Percentiles rank a stretch among this genome's conserved stretches.
phyloP scores from a whole-genome alignment of 352 stramenopile genomes.

The Globisporangium iwayamae region DNA sequence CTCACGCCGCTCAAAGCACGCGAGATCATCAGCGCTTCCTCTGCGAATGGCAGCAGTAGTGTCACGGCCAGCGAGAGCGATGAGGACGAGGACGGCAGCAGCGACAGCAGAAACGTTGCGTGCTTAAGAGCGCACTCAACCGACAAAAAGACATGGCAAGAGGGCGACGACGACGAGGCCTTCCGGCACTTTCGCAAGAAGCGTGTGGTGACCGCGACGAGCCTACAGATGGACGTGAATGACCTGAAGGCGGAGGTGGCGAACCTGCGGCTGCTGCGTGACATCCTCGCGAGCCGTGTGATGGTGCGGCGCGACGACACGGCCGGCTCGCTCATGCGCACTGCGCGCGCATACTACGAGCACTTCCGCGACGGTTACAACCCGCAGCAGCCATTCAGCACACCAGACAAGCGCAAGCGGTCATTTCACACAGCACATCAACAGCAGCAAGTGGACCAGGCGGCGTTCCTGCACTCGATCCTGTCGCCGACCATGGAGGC shows the following conservation, averaged over 20 bases:
- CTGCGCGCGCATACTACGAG: slow-evolving; percentile 9
- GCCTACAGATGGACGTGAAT: slow-evolving; percentile 22
- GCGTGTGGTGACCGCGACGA: slow-evolving; percentile 9
- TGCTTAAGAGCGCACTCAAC: not conserved
- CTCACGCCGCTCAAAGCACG: not conserved
- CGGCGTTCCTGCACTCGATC: slow-evolving; percentile 14
- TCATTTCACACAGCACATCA: not conserved
- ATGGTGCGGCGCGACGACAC: slow-evolving; percentile 13
- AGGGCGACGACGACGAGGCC: not conserved
- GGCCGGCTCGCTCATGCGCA: slow-evolving; percentile 12
- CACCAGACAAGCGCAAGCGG: slow-evolving; percentile 7
- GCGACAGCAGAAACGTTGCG: not conserved
- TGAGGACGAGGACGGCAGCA: not conserved
- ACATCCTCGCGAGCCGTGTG: slow-evolving; percentile 17
- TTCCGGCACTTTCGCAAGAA: slow-evolving; percentile 16
- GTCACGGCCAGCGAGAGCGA: not conserved
- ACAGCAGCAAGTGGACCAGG: slow-evolving; percentile 1
- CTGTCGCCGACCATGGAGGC: slow-evolving; percentile 11
- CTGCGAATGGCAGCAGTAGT: not conserved
- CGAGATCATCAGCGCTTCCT: not conserved
- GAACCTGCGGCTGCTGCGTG: slow-evolving; percentile 16
- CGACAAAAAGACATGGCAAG: not conserved
- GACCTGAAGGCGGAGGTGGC: slow-evolving; percentile 23
- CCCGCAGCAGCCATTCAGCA: not conserved
- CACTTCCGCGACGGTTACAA: slow-evolving; percentile 12